Evolutionary conservation across 1,139 yeast species (phyloP), one percentile per base, ranked within the genome.

Genomic region (Kluyveromyces sp.): DNA sequence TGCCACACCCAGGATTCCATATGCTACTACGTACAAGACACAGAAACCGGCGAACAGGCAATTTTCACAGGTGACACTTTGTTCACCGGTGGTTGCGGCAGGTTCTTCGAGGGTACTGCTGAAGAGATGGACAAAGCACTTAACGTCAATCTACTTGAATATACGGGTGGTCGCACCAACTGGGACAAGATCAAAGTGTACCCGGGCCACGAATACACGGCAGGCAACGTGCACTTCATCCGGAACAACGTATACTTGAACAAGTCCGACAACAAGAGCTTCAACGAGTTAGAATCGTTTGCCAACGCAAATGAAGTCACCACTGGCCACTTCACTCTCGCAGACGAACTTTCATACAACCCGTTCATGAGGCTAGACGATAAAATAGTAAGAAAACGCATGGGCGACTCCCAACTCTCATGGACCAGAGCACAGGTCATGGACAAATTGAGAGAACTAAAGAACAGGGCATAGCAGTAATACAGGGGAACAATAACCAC

Each of bases 1-100:
- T 92, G 99, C 62, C 99, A 92, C 63, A 92, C 99, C 0, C 95
- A 85, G 64, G 98, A 94, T 64, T 86, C 95, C 4, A 85, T 92
- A 49, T 90, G 97, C 63, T 92, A 88, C 67, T 85, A 68, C 56
- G 87, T 78, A 0, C 71, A 71, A 45, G 97, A 92, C 63, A 56
- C 65, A 8, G 66, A 68, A 34, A 78, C 88, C 1, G 72, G 72
- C 33, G 78, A 89, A 54, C 73, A 72, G 53, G 92, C 83, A 1
- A 90, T 92, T 2, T 88, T 92, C 66, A 88, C 97, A 0, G 99
- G 99, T 7, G 99, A 92, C 65, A 92, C 98, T 0, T 71, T 92
- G 45, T 94, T 92, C 67, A 86, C 77, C 44, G 88, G 94, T 43
- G 99, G 99, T 1, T 90, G 97, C 64, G 99, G 99, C 7, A 74